phyloP scores from a whole-genome alignment of 345 rosid genomes.

The Lumnitzera racemosa region DNA sequence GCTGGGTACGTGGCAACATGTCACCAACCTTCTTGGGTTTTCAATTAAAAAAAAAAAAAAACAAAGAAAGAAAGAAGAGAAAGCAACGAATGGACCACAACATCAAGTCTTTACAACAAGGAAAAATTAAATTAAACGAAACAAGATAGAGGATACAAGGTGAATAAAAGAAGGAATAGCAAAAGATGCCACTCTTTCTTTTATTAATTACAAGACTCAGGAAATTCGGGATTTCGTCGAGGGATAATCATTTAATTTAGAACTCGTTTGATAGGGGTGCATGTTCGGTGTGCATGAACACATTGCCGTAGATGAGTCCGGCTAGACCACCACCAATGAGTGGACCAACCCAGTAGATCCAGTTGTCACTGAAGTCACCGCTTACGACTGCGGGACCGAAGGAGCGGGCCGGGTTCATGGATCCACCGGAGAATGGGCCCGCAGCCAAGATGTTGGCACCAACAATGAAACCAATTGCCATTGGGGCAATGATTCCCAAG shows the following conservation, averaged over 20 bases:
- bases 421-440: slow-evolving; percentile 95
- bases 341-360: slow-evolving; percentile 93
- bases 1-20: not conserved
- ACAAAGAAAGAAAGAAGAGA: not conserved
- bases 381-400: slow-evolving; percentile 90
- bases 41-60: slow-evolving; percentile 1
- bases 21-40: slow-evolving; percentile 7
- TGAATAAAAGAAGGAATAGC: slow-evolving; percentile 7
- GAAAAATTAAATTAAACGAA: not conserved
- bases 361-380: slow-evolving; percentile 75
- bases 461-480: slow-evolving; percentile 87
- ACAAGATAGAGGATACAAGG: not conserved
- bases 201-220: slow-evolving; percentile 12
- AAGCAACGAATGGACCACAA: slow-evolving; percentile 1
- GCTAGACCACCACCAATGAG: slow-evolving; percentile 86
- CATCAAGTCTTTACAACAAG: slow-evolving; percentile 12
- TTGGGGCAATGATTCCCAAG: slow-evolving; percentile 79
- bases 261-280: slow-evolving; percentile 40
- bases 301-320: slow-evolving; percentile 61
- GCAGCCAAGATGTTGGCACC: slow-evolving; percentile 95
- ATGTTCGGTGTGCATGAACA: slow-evolving; percentile 54
- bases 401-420: slow-evolving; percentile 98
- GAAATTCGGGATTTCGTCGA: not conserved
- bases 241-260: slow-evolving; percentile 9
- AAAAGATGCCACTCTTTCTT: slow-evolving; percentile 12